Evolutionary conservation across 2,329 filamentous ascomycete species (phyloP).

Genomic region (Raffaelea deltoideospora): DNA sequence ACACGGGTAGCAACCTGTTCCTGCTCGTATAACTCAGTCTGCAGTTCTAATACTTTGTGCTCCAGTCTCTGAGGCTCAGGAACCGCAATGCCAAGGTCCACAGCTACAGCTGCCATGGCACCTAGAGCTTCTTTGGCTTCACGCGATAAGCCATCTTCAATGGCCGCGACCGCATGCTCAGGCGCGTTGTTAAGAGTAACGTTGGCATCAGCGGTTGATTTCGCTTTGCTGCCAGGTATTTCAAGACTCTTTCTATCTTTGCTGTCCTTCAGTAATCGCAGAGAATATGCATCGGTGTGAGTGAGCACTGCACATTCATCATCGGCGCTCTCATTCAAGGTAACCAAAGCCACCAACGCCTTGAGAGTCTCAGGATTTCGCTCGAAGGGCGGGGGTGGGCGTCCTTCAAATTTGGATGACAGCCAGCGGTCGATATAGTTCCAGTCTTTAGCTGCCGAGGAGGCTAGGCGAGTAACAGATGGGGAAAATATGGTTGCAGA

Average conservation of each 20-base stretch:
- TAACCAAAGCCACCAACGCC: slow-evolving; percentile 56
- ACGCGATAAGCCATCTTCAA: slow-evolving; percentile 37
- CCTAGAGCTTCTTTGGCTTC: slow-evolving; percentile 42
- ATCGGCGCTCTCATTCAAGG: slow-evolving; percentile 63
- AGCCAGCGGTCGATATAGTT: slow-evolving; percentile 78
- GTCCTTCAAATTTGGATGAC: slow-evolving; percentile 48
- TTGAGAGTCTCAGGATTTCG: slow-evolving; percentile 67
- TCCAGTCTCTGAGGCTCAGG: slow-evolving; percentile 34
- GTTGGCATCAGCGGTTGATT: background rate
- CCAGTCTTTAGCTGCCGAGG: slow-evolving; percentile 82
- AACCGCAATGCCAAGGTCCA: slow-evolving; percentile 32
- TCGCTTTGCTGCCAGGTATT: slow-evolving; percentile 22
- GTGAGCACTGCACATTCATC: slow-evolving; percentile 48
- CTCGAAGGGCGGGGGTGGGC: slow-evolving; percentile 59
- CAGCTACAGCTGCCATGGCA: slow-evolving; percentile 37
- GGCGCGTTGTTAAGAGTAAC: slow-evolving; percentile 11
- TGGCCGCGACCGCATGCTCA: slow-evolving; percentile 30
- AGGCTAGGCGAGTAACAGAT: slow-evolving; percentile 56
- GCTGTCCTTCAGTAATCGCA: too few species aligned
- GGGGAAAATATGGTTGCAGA: slow-evolving; percentile 50
- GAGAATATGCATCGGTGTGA: slow-evolving; percentile 42
- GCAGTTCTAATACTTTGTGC: slow-evolving; percentile 37
- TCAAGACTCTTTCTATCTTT: too few species aligned
- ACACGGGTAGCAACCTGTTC: slow-evolving; percentile 42
- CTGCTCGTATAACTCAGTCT: slow-evolving; percentile 34